Base-by-base conservation (phyloP, 441 rosid genomes). In the Viola pubescens region DNA sequence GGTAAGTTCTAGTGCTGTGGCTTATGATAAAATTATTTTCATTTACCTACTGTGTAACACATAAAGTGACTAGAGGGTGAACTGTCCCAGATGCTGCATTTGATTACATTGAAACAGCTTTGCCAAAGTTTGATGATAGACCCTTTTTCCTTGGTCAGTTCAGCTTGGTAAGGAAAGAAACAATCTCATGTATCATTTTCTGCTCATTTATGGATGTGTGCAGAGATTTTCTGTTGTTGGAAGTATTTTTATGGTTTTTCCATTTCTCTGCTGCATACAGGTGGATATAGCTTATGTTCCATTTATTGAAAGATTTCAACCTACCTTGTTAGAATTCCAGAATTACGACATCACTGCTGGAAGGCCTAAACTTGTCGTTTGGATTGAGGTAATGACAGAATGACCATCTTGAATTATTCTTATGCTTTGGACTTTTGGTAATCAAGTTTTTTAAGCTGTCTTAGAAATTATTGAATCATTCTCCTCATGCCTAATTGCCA, bases 251-350 rank as follows among this genome's bases (percentile, higher is more conserved):
- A 43, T 5, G 9, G 46, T 9, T 43, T 43, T 9, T 43, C 9
- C 6, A 19, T 38, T 45, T 14, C 43, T 42, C 4, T 64, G 49
- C 52, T 46, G 5, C 51, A 14, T 39, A 11, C 65, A 82, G 95
- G 94, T 78, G 54, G 94, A 87, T 74, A 79, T 82, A 52, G 91
- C 88, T 44, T 85, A 80, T 74, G 82, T 68, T 62, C 95, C 97
- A 49, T 88, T 84, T 62, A 78, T 87, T 2, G 95, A 86, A 69
- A 76, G 95, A 57, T 82, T 58, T 49, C 73, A 38, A 44, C 86
- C 82, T 13, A 77, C 73, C 48, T 70, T 82, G 47, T 71, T 54
- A 48, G 86, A 87, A 45, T 78, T 75, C 14, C 80, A 75, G 72
- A 60, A 77, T 12, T 76, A 71, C 26, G 89, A 88, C 63, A 71